Percentiles rank a stretch among this genome's conserved stretches.
Evolutionary conservation across 2,329 filamentous ascomycete species (phyloP).

Genomic region (Penicillium sp.): DNA sequence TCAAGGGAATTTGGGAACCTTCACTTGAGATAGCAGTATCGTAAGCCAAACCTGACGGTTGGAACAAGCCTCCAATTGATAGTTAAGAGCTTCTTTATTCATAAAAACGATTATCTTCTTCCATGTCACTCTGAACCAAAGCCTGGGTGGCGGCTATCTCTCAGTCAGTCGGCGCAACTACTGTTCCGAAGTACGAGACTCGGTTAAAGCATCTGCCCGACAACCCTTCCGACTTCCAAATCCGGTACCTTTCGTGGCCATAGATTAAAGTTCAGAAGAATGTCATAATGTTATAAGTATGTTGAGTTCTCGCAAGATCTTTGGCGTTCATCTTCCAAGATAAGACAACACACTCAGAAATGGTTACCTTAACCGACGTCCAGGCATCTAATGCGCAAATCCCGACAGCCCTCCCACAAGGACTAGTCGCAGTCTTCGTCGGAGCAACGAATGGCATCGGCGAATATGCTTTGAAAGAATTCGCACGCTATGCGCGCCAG

Average conservation of each 20-base stretch:
- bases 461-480: constrained; percentile 49
- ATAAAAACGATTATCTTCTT: neutral
- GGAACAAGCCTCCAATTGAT: too few species aligned
- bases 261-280: constrained; percentile 2
- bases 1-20: too few species aligned
- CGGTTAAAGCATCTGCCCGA: neutral
- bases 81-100: too few species aligned
- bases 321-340: too few species aligned
- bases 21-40: too few species aligned
- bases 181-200: neutral
- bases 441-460: constrained; percentile 57
- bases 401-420: constrained; percentile 33
- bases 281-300: neutral
- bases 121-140: neutral
- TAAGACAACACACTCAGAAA: neutral
- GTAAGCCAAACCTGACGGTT: too few species aligned
- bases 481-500: constrained; percentile 44
- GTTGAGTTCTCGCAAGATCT: neutral
- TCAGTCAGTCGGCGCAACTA: neutral
- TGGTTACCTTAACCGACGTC: constrained; percentile 14
- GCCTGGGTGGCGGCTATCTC: neutral
- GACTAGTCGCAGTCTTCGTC: constrained; percentile 54
- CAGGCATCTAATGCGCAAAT: constrained; percentile 16
- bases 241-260: neutral
- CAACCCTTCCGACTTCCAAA: neutral